These are phyloP conservation scores for Casuarina equisetifolia DNA, from an alignment of 306 rosid species.

Conservation along the genomic window DNA sequence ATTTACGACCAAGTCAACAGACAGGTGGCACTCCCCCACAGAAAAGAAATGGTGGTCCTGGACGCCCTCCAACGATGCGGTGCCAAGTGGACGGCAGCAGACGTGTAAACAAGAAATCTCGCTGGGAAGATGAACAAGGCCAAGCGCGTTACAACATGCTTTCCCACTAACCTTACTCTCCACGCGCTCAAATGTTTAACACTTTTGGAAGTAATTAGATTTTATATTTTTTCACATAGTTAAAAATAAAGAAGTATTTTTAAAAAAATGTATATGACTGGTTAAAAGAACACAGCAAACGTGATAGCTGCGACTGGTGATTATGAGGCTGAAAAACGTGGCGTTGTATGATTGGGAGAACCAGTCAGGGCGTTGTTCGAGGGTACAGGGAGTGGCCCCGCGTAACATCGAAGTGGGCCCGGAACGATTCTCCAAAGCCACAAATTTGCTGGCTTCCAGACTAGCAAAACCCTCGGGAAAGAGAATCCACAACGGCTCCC, in stretches of 20 bases:
- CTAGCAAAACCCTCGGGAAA: constrained; percentile 21
- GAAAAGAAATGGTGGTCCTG: neutral
- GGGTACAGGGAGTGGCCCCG: neutral
- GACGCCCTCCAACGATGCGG: neutral
- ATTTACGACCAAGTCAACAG: constrained; percentile 12
- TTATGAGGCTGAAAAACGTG: too few species aligned
- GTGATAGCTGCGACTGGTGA: too few species aligned
- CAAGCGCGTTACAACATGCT: neutral
- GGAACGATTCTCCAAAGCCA: constrained; percentile 9
- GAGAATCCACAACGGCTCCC: constrained; percentile 42
- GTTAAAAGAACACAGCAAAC: too few species aligned
- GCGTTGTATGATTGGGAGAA: neutral
- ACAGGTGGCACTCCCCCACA: too few species aligned
- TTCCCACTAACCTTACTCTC: neutral
- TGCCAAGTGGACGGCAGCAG: constrained; percentile 9
- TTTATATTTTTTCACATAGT: too few species aligned
- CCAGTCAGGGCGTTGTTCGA: neutral
- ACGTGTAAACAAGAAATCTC: neutral
- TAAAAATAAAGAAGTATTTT: too few species aligned
- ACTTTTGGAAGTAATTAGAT: too few species aligned
- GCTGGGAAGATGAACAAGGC: neutral
- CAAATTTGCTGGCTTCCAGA: constrained; percentile 42
- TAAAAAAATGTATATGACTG: too few species aligned
- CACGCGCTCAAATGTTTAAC: neutral
- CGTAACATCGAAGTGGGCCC: constrained; percentile 26